These are phyloP conservation scores for Misopates orontium DNA, from an alignment of 257 asterid species.

Conservation along the genomic window DNA sequence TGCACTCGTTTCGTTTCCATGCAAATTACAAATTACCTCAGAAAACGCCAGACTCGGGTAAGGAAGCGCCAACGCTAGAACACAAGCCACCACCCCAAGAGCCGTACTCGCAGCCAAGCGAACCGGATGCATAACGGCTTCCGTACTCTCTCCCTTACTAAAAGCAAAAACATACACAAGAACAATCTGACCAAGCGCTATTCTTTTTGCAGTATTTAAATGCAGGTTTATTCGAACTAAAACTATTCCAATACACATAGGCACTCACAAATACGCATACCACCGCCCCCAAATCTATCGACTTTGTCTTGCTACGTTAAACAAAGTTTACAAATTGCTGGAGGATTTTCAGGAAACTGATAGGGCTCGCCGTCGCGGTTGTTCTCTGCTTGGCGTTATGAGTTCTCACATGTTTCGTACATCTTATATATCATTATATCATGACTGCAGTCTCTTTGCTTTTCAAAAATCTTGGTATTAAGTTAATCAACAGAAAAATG, in stretches of 20 bases:
- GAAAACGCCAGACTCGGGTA: slow-evolving; percentile 61
- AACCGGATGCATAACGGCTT: slow-evolving; percentile 67
- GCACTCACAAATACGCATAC: too few species aligned
- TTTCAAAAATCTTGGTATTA: too few species aligned
- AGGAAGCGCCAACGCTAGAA: slow-evolving; percentile 70
- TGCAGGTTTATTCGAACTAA: too few species aligned
- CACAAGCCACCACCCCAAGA: slow-evolving; percentile 62
- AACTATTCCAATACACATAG: too few species aligned
- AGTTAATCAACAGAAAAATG: not conserved
- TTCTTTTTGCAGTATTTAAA: slow-evolving; percentile 70
- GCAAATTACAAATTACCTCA: slow-evolving; percentile 59
- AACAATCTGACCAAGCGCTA: slow-evolving; percentile 85
- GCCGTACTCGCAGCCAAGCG: slow-evolving; percentile 79
- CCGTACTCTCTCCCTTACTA: slow-evolving; percentile 48
- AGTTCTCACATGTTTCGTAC: slow-evolving; percentile 24
- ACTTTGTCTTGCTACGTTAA: too few species aligned
- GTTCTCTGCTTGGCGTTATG: slow-evolving; percentile 24
- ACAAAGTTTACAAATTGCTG: not conserved
- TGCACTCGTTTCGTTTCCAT: too few species aligned
- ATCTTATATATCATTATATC: too few species aligned
- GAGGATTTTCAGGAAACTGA: slow-evolving; percentile 13
- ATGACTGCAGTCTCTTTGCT: slow-evolving; percentile 6
- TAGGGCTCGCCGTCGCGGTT: slow-evolving; percentile 10
- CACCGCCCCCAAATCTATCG: too few species aligned
- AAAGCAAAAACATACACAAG: slow-evolving; percentile 57